These are phyloP conservation scores for Alisma plantagoaquatica DNA, from an alignment of 106 monocot species.

Conservation along the genomic window DNA sequence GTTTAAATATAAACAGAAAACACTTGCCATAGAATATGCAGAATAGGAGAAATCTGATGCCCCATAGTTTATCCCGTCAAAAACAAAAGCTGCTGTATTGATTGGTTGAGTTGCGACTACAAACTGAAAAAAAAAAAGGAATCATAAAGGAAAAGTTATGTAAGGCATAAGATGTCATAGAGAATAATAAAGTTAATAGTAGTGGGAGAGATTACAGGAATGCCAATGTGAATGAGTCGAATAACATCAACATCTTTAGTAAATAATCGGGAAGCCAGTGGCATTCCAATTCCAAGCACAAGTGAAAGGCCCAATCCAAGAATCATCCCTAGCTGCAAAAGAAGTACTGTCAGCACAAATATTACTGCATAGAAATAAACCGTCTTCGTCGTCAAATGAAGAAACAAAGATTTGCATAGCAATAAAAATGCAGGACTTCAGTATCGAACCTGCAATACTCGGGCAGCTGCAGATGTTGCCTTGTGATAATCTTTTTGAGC, in stretches of 20 bases:
- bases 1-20: too few species aligned
- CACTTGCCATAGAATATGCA: constrained; percentile 68
- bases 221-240: constrained; percentile 37
- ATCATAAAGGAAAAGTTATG: too few species aligned
- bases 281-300: constrained; percentile 49
- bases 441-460: constrained; percentile 64
- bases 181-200: too few species aligned
- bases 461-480: constrained; percentile 29
- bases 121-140: constrained; percentile 27
- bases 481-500: constrained; percentile 42
- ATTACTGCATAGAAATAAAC: too few species aligned
- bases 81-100: constrained; percentile 64
- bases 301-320: constrained; percentile 34
- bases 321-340: constrained; percentile 46
- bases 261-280: constrained; percentile 50
- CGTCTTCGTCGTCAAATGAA: too few species aligned
- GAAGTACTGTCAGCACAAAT: too few species aligned
- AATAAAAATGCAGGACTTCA: constrained; percentile 74
- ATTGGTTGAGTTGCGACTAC: constrained; percentile 70
- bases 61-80: constrained; percentile 79
- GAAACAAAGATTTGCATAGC: too few species aligned
- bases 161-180: too few species aligned
- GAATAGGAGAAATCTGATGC: constrained; percentile 79
- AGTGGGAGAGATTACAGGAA: constrained; percentile 42
- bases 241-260: constrained; percentile 41